Conservation (phyloP, 148 eudicot genomes). For the Oxyria digyna region DNA sequence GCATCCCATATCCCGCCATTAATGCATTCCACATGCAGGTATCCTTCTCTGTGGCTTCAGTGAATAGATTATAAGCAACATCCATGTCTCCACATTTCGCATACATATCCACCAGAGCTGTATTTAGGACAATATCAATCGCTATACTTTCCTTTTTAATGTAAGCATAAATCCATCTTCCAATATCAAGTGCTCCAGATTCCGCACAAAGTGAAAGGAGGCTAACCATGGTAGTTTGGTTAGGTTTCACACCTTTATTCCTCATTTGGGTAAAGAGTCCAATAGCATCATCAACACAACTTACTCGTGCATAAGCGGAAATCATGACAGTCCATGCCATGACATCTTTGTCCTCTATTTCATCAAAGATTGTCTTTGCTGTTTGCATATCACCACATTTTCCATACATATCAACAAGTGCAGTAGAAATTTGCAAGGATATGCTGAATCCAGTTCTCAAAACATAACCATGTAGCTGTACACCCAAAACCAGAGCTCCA, state of each 20-base stretch:
- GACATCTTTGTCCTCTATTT: slow-evolving; percentile 15
- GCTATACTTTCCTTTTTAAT: slow-evolving; percentile 18
- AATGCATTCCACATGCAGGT: slow-evolving; percentile 23
- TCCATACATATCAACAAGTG: slow-evolving; percentile 30
- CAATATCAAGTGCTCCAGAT: slow-evolving; percentile 22
- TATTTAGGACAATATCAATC: slow-evolving; percentile 17
- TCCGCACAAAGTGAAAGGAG: slow-evolving; percentile 22
- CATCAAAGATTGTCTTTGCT: slow-evolving; percentile 17
- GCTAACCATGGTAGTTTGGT: slow-evolving; percentile 25
- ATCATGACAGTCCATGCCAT: slow-evolving; percentile 26
- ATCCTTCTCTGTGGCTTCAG: slow-evolving; percentile 17
- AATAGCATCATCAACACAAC: slow-evolving; percentile 16
- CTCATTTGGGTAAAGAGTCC: slow-evolving; percentile 19
- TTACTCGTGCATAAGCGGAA: slow-evolving; percentile 17
- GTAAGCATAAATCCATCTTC: slow-evolving; percentile 19
- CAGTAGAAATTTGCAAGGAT: slow-evolving; percentile 19
- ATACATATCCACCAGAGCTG: slow-evolving; percentile 27
- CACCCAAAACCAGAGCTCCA: slow-evolving; percentile 39
- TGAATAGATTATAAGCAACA: slow-evolving; percentile 15
- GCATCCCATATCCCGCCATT: slow-evolving; percentile 22
- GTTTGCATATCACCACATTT: slow-evolving; percentile 14
- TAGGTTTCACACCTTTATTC: slow-evolving; percentile 15
- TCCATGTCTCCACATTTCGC: slow-evolving; percentile 26
- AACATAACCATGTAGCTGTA: slow-evolving; percentile 21
- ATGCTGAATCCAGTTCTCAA: slow-evolving; percentile 18